Evolutionary conservation across 225 moss, liverwort and hornwort genomes (phyloP), one percentile per base, ranked within the genome.

Genomic region (Marchantia paleacea): DNA sequence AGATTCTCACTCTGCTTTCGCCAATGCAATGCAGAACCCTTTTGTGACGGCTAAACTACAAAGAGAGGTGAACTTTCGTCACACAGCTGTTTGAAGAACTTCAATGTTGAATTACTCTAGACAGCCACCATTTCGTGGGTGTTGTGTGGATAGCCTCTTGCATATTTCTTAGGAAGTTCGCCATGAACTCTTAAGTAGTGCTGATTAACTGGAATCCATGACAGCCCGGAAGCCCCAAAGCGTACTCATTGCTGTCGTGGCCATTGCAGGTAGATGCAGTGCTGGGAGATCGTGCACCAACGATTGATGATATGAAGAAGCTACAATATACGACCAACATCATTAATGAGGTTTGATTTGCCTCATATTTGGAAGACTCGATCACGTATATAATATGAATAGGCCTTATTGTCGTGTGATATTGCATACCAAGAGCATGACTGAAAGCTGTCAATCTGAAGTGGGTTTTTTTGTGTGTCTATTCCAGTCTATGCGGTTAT

Each of bases 401-500:
- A 57, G 57, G 57, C n/a, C n/a, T 24, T 1, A 19, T 39, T 39
- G 39, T 39, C 31, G 0, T 29, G 66, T 66, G 8, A 25, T 8
- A 31, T 10, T 30, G 15, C 31, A 13, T 26, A 26, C 26, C 0
- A 68, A 10, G 16, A 55, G 8, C 4, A 28, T 25, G 3, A 8
- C 52, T 10, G 51, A 52, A 52, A 24, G 50, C n/a, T 60, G 31
- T 4, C 16, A 18, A 39, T 58, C 60, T 76, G 65, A 63, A 51
- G 20, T 19, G 52, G 29, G 24, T 55, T 16, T 72, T 68, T 69
- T 24, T 54, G 65, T 75, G 49, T 75, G 79, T 74, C 39, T 39
- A 39, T 39, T 39, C 72, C 91, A 95, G 95, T 91, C 95, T 52
- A 88, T 95, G 88, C 90, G 95, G 28, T 87, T 95, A 64, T 95